Base-by-base conservation (phyloP, 2,329 filamentous ascomycete species). In the Fusarium chuoi region DNA sequence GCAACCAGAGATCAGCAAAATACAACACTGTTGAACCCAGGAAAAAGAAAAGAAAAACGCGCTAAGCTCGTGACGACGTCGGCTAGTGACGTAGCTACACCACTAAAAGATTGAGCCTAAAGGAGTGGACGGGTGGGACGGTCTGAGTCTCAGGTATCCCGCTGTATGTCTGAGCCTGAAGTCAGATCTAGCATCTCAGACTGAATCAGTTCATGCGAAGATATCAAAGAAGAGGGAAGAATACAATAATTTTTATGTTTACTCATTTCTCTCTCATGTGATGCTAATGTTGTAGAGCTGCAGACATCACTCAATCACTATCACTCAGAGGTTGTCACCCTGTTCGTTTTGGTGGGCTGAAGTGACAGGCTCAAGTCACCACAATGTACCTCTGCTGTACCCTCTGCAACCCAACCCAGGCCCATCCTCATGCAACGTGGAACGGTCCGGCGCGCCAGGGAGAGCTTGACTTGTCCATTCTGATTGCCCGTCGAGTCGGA, bases 71-170 rank as follows among this genome's bases (percentile, higher is more conserved):
- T 66, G 58, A 63, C 75, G 57, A 64, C 60, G 59, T 64, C 68
- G 73, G 76, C 77, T 71, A 76, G 77, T 79, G 77, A 79, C 77
- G 77, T 79, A 79, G 75, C 69, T 57, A 44, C 44, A 42, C 70
- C 60, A 70, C 70, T 58, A 52, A 33, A 30, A 52, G 15, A 22
- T 39, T 33, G 45, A 60, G 39, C 44, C 51, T 59, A 54, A 44
- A 48, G 28, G 30, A n/a, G 28, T 28, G 28, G 33, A 33, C 14
- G 22, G 41, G n/a, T 36, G 15, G 46, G 39, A 54, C 49, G 33
- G 30, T 60, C 60, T 58, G 49, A 65, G 46, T 35, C 33, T n/a
- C 28, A 35, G 39, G 55, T 39, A 6, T 39, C 28, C 51, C 24
- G 46, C 59, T 55, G 64, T 59, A 64, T 69, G 63, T 73, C 72